Evolutionary conservation across 768 basidiomycete genomes (phyloP).

Genomic region (Steccherinum ochraceum): DNA sequence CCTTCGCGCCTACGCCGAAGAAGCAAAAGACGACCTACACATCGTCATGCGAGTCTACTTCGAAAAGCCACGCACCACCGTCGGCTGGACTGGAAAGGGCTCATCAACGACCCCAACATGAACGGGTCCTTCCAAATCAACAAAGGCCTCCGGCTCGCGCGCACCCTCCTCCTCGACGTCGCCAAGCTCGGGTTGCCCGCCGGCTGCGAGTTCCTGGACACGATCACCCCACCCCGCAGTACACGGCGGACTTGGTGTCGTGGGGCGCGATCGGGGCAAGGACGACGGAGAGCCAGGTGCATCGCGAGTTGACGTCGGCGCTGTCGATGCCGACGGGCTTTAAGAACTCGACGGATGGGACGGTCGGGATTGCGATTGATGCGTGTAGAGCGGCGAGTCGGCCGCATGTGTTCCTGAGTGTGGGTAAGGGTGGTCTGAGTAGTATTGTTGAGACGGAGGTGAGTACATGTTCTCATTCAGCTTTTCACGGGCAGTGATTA

Average conservation of each 20-base stretch:
- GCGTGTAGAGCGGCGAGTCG: slow-evolving; percentile 88
- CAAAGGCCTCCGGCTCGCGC: slow-evolving; percentile 85
- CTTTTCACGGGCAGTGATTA: not conserved
- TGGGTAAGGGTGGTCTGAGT: slow-evolving; percentile 93
- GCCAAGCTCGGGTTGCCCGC: slow-evolving; percentile 87
- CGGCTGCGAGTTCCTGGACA: slow-evolving; percentile 94
- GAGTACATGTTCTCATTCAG: slow-evolving; percentile 10
- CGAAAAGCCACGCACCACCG: slow-evolving; percentile 92
- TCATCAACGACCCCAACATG: slow-evolving; percentile 96
- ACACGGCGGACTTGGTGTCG: slow-evolving; percentile 86
- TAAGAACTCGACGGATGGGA: slow-evolving; percentile 98
- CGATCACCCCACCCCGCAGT: slow-evolving; percentile 68
- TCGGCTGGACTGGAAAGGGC: slow-evolving; percentile 93
- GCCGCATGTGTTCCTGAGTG: slow-evolving; percentile 93
- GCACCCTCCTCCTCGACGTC: slow-evolving; percentile 81
- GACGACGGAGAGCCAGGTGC: slow-evolving; percentile 90
- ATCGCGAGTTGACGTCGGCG: slow-evolving; percentile 80
- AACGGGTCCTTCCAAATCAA: slow-evolving; percentile 95
- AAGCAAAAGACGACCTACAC: slow-evolving; percentile 76
- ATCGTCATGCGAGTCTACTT: slow-evolving; percentile 99
- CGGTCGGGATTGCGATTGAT: slow-evolving; percentile 86
- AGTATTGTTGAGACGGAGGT: slow-evolving; percentile 94
- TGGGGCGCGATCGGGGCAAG: slow-evolving; percentile 97
- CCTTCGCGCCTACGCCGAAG: slow-evolving; percentile 74
- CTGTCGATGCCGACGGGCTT: slow-evolving; percentile 97